A percentile compares a stretch with the other conserved stretches of the same genome.
Conservation (phyloP, 1,284 basidiomycete species). For the Trichosporon sp. region DNA sequence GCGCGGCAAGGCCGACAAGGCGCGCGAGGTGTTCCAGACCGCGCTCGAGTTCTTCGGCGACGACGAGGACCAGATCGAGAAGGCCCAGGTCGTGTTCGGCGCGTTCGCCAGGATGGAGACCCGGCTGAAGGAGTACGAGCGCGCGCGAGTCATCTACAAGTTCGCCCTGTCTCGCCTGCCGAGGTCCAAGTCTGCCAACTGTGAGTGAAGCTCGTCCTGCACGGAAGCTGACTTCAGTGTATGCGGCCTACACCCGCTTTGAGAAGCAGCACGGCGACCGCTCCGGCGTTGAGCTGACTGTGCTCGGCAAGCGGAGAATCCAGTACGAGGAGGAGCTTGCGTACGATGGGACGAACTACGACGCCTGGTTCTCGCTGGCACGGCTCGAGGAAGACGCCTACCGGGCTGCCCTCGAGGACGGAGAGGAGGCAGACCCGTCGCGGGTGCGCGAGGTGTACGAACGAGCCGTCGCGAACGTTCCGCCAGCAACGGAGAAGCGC, state of each 20-base stretch:
- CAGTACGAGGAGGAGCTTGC: conserved; percentile 93
- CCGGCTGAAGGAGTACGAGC: conserved; percentile 88
- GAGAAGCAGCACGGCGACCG: conserved; percentile 96
- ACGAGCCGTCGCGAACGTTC: conserved; percentile 90
- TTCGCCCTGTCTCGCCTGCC: conserved; percentile 90
- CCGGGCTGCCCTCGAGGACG: conserved; percentile 69
- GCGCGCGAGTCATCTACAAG: conserved; percentile 97
- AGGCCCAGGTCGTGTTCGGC: conserved; percentile 85
- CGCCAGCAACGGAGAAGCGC: conserved; percentile 59
- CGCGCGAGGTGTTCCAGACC: conserved; percentile 92
- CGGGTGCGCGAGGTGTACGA: conserved; percentile 93
- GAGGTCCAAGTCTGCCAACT: conserved; percentile 72
- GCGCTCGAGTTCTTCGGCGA: conserved; percentile 97
- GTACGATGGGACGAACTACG: conserved; percentile 87
- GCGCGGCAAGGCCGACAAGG: conserved; percentile 76
- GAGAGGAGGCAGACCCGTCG: conserved; percentile 55
- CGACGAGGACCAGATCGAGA: conserved; percentile 93
- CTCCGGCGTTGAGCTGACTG: conserved; percentile 82
- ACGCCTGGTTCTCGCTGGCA: conserved; percentile 97
- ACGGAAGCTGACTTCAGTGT: conserved; percentile 49
- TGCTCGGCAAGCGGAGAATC: conserved; percentile 90
- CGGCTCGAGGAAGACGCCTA: conserved; percentile 87
- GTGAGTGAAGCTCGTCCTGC: conserved; percentile 24
- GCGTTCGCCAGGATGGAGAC: conserved; percentile 99
- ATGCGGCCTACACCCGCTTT: conserved; percentile 90